Conservation (phyloP, 73 alveolate genomes). For the Paramecium biaurelia region DNA sequence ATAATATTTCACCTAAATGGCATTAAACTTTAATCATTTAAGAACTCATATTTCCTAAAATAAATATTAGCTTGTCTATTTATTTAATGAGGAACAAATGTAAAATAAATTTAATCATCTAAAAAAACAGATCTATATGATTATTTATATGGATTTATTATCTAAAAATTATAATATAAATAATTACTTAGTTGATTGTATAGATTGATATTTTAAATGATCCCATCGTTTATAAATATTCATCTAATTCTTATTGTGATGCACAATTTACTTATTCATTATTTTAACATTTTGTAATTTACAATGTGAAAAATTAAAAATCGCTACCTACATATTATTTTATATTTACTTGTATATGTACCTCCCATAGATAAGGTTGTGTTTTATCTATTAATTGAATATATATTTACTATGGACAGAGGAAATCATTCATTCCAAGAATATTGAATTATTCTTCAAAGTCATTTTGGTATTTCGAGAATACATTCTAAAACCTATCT, state of each 20-base stretch:
- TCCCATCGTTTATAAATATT: neutral
- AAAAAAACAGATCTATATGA: neutral
- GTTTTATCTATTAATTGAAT: neutral
- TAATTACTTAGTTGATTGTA: neutral
- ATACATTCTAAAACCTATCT: neutral
- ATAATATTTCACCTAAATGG: neutral
- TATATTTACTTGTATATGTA: neutral
- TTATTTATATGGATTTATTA: neutral
- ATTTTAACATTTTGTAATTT: neutral
- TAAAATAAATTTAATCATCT: neutral
- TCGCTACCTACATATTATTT: neutral
- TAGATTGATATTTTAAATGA: neutral
- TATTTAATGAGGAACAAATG: neutral
- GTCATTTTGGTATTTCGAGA: neutral
- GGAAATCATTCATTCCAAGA: neutral
- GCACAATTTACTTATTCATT: neutral
- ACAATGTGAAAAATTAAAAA: neutral
- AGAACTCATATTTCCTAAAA: neutral
- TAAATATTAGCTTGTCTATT: neutral
- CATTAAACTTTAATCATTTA: neutral
- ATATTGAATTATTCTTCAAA: neutral
- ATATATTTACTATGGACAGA: neutral
- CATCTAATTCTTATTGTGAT: neutral
- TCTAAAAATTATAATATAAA: neutral
- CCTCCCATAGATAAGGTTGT: neutral